Base-by-base conservation (phyloP, 768 basidiomycete genomes). In the Crepidotus variabilis region DNA sequence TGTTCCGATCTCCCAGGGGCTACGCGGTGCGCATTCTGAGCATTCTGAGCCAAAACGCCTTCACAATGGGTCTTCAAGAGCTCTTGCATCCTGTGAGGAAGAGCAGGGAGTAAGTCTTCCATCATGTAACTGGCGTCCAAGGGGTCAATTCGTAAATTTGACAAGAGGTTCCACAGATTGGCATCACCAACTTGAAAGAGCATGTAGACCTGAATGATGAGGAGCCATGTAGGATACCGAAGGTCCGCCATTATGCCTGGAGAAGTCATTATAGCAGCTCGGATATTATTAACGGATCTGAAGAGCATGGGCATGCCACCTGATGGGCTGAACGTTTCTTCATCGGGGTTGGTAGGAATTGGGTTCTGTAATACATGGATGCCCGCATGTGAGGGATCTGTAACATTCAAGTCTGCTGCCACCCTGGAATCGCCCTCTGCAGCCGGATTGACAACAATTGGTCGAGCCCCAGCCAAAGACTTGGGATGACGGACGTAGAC, bases 371-470 rank as follows among this genome's bases (percentile, higher is more conserved):
- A 20, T 48, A 47, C 47, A 49, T 28, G 46, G 39, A 33, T 55
- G 39, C 48, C 14, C n/a, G 36, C 22, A 36, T 16, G 57, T 45
- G 45, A 39, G 33, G 54, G 47, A 45, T 54, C 50, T 21, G 59
- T 50, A 35, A 57, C 28, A 23, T 57, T 51, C 47, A 65, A 35
- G 28, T 72, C 65, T 36, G 71, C 62, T 4, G 73, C 61, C 11
- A 76, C 70, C 6, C 76, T 56, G 43, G 73, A 65, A 2, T 73
- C 45, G 28, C 65, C 60, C 39, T 58, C 61, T 32, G 61, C 69
- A 18, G 67, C 68, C 16, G 75, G 71, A 28, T 78, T 78, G 58
- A 75, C 74, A 20, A 85, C 72, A 64, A 87, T 80, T 20, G 82
- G 73, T 21, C 75, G 72, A 47, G 79, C 28, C 3, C 28, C 28